Percentiles rank a stretch among this genome's conserved stretches.
Conservation (phyloP, 2,329 filamentous ascomycete genomes). For the Colletotrichum simmondsii region DNA sequence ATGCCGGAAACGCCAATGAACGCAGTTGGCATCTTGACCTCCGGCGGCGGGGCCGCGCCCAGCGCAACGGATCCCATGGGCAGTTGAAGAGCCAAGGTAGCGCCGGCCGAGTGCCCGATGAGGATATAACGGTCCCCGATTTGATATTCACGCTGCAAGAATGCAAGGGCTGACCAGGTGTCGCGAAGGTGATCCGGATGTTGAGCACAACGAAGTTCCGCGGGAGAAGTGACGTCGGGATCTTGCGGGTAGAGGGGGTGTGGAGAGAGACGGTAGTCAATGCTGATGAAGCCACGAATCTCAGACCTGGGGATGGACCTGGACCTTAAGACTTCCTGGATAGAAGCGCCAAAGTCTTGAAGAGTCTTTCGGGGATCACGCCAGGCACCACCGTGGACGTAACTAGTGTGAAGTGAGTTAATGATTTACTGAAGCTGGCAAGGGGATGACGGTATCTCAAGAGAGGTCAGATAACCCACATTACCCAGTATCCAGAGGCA, state of each 20-base stretch:
- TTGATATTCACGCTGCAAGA: conserved; percentile 56
- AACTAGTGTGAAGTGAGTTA: conserved; percentile 44
- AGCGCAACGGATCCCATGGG: conserved; percentile 55
- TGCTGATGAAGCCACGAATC: conserved; percentile 71
- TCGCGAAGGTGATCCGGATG: conserved; percentile 72
- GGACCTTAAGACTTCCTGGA: conserved; percentile 52
- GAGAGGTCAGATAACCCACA: conserved; percentile 42
- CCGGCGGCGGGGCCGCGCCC: conserved; percentile 35
- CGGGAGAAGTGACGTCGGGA: conserved; percentile 24
- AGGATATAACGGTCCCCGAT: conserved; percentile 65
- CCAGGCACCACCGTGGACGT: conserved; percentile 73
- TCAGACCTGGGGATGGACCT: conserved; percentile 40
- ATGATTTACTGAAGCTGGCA: background rate
- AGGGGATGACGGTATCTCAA: background rate
- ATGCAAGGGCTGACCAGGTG: conserved; percentile 61
- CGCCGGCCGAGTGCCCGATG: conserved; percentile 72
- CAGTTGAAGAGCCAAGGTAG: conserved; percentile 71
- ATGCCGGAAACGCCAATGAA: conserved; percentile 74
- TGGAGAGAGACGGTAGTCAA: conserved; percentile 71
- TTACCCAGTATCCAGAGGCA: conserved; percentile 45
- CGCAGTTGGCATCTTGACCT: conserved; percentile 56
- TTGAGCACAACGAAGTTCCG: conserved; percentile 53
- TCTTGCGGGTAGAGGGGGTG: conserved; percentile 56
- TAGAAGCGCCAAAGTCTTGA: conserved; percentile 56
- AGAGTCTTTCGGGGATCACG: conserved; percentile 65